Conservation (phyloP, 148 eudicot genomes). For the Euryodendron excelsum region DNA sequence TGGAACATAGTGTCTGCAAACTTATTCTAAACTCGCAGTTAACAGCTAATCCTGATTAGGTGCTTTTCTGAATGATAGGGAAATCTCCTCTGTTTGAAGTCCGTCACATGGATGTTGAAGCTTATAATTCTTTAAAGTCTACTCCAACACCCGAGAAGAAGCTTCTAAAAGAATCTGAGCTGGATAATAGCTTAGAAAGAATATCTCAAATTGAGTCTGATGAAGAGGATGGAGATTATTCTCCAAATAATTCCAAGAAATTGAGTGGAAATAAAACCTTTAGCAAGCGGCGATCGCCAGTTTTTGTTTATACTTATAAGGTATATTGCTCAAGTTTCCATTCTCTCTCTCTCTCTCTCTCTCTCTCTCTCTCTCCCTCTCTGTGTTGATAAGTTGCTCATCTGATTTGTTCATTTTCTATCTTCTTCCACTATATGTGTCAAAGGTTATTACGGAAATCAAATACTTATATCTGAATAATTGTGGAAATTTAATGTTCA, state of each 20-base stretch:
- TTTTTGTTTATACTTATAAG: conserved; percentile 79
- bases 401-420: conserved; percentile 7
- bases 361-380: too few species aligned
- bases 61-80: conserved; percentile 31
- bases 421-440: not conserved
- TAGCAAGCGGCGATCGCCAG: conserved; percentile 41
- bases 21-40: not conserved
- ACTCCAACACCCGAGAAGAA: conserved; percentile 30
- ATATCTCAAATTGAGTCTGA: conserved; percentile 31
- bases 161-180: conserved; percentile 27
- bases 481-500: too few species aligned
- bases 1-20: not conserved
- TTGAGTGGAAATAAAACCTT: conserved; percentile 23
- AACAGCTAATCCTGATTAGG: conserved; percentile 2
- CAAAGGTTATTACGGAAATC: too few species aligned
- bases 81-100: conserved; percentile 72
- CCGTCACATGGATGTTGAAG: conserved; percentile 60
- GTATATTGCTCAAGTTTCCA: conserved; percentile 27
- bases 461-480: too few species aligned
- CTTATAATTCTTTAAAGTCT: conserved; percentile 31
- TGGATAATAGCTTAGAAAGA: conserved; percentile 30
- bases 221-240: conserved; percentile 37
- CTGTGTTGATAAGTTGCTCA: too few species aligned
- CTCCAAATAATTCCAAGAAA: conserved; percentile 27
- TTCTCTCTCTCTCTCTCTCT: too few species aligned